Base-by-base conservation (phyloP, 768 basidiomycete genomes). In the Amanita phalloides region DNA sequence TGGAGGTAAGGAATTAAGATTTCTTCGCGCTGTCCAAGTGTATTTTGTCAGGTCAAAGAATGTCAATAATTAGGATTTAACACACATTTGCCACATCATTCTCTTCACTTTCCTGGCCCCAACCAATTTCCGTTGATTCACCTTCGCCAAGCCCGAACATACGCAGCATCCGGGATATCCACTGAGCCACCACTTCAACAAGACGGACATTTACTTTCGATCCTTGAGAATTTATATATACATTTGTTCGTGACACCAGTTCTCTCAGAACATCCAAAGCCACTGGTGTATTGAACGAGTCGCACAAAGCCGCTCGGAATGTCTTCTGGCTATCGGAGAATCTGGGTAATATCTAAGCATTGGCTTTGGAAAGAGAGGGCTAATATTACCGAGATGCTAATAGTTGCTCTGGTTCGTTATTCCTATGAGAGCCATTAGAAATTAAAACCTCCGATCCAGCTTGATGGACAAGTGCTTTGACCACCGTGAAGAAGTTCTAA, bases 401-500 rank as follows among this genome's bases (percentile, higher is more conserved):
- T 37, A 85, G 81, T 43, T 13, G 74, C 65, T 99, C 96, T 14
- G 71, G 66, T 4, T 70, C 69, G 58, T 82, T 77, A 58, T 80
- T 85, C 56, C 80, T 77, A 59, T 86, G 86, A 47, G 74, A 68
- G 38, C 78, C 82, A 58, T 86, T 81, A 6, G 77, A 75, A 32
- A 65, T 64, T 21, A 69, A 68, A 14, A 69, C 72, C 26, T 76
- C 73, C 7, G 68, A 74, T 45, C 68, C 70, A 23, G 72, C 62
- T 56, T 75, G 86, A 56, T 68, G 74, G 20, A 89, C 64, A 35
- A 96, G 74, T 6, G 96, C 94, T 62, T 86, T 95, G 47, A 84
- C 82, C 30, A 75, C 82, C 3, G 82, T 80, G 68, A 99, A 99
- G 69, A 99, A 97, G 66, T 99, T 98, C 94, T 97, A 49, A 32